Evolutionary conservation across 169 alveolate genomes (phyloP), one percentile per base, ranked within the genome.

Genomic region (Eimeria acervulina): DNA sequence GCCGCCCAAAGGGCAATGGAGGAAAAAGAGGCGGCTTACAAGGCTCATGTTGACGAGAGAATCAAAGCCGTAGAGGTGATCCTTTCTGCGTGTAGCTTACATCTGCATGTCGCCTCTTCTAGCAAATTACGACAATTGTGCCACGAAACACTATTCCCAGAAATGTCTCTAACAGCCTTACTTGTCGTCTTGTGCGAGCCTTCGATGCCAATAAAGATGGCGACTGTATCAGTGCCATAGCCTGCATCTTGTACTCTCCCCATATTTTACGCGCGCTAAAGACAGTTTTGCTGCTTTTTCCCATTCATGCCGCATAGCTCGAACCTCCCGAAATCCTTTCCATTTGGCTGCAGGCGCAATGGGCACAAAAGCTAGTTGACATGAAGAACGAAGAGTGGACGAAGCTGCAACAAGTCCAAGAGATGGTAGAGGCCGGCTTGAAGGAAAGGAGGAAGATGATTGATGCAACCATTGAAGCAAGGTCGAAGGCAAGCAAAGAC

Each of bases 301-400:
- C 10, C 78, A n/a, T n/a, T 1, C 40, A 31, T 21, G 12, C 40
- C 51, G 17, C 81, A 63, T 6, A 19, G 40, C 44, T 12, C 36
- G 61, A 26, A 42, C 10, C 63, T 26, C 17, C 38, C 7, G 40
- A 17, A 38, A 36, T 1, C 5, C 21, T 21, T 42, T 7, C 28
- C n/a, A 10, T 26, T 80, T 63, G 68, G 55, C 52, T 59, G 61
- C 94, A 87, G 94, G 94, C 80, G 28, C 94, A 87, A 52, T 87
- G 94, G 94, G 83, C 94, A 63, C 94, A 87, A 87, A 87, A 63
- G 44, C 94, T 87, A 5, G 61, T 33, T 33, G 94, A 87, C 81
- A 55, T 87, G 3, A 87, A 87, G 42, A 61, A 87, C 70, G 83
- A 87, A 38, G 94, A 87, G 83, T 87, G 81, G 94, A 10, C 83